A percentile compares a stretch with the other conserved stretches of the same genome.
phyloP scores from a whole-genome alignment of 1,139 yeast species.

The Hemisphaericaspora xylofermentans region DNA sequence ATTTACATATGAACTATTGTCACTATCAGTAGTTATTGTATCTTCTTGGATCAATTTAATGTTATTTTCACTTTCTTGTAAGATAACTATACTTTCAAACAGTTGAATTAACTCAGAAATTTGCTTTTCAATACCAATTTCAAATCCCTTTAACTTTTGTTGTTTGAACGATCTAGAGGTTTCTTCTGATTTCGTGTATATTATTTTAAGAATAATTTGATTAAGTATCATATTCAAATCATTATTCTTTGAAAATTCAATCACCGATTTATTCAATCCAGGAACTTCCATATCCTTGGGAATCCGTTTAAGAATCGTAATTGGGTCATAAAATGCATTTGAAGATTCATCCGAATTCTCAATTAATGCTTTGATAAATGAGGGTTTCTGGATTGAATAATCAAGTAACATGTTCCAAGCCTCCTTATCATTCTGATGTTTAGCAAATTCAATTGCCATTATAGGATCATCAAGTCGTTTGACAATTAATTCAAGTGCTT shows the following conservation, averaged over 20 bases:
- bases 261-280: conserved; percentile 62
- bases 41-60: conserved; percentile 7
- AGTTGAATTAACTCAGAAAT: conserved; percentile 18
- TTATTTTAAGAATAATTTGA: conserved; percentile 58
- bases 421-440: conserved; percentile 66
- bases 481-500: conserved; percentile 75
- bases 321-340: conserved; percentile 58
- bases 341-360: conserved; percentile 63
- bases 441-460: conserved; percentile 80
- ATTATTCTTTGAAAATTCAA: conserved; percentile 64
- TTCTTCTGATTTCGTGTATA: conserved; percentile 56
- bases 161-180: conserved; percentile 37
- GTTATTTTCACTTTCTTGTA: conserved; percentile 1
- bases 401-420: conserved; percentile 76
- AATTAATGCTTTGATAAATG: conserved; percentile 70
- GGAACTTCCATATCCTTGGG: conserved; percentile 62
- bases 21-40: conserved; percentile 4
- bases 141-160: conserved; percentile 44
- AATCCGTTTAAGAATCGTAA: conserved; percentile 62
- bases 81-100: conserved; percentile 25
- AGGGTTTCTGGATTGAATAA: conserved; percentile 70
- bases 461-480: conserved; percentile 76
- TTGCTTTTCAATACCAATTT: conserved; percentile 28
- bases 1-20: conserved; percentile 7
- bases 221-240: conserved; percentile 60